These are phyloP conservation scores for Fomes fomentarius DNA, from an alignment of 1,284 basidiomycete species.

Conservation along the genomic window DNA sequence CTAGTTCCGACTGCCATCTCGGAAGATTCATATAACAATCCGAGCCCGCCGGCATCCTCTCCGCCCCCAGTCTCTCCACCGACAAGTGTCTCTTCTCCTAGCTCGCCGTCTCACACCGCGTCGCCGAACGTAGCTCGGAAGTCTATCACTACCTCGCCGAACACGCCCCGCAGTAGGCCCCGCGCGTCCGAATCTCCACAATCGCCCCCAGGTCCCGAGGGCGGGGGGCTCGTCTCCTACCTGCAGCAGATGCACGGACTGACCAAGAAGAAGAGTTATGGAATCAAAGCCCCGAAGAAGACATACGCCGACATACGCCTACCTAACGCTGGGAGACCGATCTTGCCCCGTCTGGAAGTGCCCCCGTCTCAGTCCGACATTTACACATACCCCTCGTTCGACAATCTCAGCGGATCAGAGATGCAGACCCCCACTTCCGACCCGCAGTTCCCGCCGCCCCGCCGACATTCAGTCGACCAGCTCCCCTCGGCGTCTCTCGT, in stretches of 20 bases:
- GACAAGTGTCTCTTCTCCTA: conserved; percentile 13
- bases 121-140: conserved; percentile 21
- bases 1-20: conserved; percentile 14
- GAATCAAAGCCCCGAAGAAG: conserved; percentile 29
- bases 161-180: conserved; percentile 14
- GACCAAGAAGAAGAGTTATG: conserved; percentile 34
- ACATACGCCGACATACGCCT: conserved; percentile 25
- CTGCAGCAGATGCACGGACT: conserved; percentile 38
- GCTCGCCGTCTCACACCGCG: conserved; percentile 12
- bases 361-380: conserved; percentile 21
- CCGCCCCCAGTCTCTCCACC: conserved; percentile 16
- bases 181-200: conserved; percentile 18
- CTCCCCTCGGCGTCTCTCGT: conserved; percentile 18
- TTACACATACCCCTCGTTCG: conserved; percentile 26
- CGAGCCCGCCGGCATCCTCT: conserved; percentile 19
- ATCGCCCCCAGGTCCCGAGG: conserved; percentile 19
- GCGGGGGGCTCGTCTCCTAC: conserved; percentile 33
- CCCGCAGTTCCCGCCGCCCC: conserved; percentile 12
- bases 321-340: conserved; percentile 28
- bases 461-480: conserved; percentile 22
- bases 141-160: conserved; percentile 19
- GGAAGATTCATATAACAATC: conserved; percentile 19
- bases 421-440: conserved; percentile 11
- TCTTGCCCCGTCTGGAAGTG: conserved; percentile 35
- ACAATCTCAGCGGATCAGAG: conserved; percentile 7